Percentiles rank a stretch among this genome's conserved stretches.
phyloP scores from a whole-genome alignment of 2,329 filamentous ascomycete genomes.

The Penicillium sp. region DNA sequence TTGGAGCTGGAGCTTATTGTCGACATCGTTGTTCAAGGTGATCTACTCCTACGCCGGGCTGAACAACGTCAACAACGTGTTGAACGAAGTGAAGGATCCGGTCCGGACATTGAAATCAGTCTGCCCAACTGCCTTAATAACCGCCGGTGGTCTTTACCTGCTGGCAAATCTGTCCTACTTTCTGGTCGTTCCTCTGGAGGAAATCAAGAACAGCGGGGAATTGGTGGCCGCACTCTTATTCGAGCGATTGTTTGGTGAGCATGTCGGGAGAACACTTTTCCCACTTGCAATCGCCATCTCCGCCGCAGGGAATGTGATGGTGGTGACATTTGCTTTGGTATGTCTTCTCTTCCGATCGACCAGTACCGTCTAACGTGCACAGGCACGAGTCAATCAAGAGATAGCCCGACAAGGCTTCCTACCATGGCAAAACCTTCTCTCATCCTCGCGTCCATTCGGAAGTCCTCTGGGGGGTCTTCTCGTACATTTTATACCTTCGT shows the following conservation, averaged over 20 bases:
- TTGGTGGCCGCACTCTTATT: conserved; percentile 69
- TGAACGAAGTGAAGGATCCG: conserved; percentile 69
- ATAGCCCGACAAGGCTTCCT: conserved; percentile 70
- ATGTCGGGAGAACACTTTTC: conserved; percentile 57
- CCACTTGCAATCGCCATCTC: conserved; percentile 66
- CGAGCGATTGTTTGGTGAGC: conserved; percentile 59
- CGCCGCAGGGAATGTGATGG: conserved; percentile 70
- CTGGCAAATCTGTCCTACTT: conserved; percentile 65
- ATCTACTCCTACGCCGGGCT: conserved; percentile 68
- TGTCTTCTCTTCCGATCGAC: conserved; percentile 21
- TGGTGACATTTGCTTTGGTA: conserved; percentile 67
- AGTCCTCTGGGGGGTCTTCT: conserved; percentile 67
- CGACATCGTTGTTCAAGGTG: conserved; percentile 62
- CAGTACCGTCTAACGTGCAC: conserved; percentile 9
- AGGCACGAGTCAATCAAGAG: conserved; percentile 70
- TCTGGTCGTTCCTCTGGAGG: conserved; percentile 64
- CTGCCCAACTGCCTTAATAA: conserved; percentile 58
- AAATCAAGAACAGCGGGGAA: conserved; percentile 65
- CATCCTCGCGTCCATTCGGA: conserved; percentile 65
- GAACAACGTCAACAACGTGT: conserved; percentile 66
- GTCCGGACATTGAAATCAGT: conserved; percentile 64
- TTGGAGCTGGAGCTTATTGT: conserved; percentile 68
- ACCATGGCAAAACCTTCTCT: conserved; percentile 59
- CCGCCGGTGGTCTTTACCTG: conserved; percentile 64
- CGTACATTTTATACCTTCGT: conserved; percentile 66